phyloP scores from a whole-genome alignment of 2,329 filamentous ascomycete genomes.

The Aureobasidium sp. region DNA sequence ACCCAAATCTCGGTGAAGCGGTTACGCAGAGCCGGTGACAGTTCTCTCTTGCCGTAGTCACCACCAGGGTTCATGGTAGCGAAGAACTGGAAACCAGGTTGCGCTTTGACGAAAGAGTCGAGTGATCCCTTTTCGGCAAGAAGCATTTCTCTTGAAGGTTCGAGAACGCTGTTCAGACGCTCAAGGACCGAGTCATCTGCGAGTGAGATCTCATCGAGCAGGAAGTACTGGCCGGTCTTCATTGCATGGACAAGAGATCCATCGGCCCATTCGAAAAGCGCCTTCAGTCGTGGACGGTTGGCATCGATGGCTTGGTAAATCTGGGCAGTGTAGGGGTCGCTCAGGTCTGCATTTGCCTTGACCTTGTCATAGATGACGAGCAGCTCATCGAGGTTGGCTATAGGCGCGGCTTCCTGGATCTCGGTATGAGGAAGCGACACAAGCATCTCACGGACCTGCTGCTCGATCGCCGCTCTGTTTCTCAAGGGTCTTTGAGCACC shows the following conservation, averaged over 20 bases:
- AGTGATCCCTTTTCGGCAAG: constrained; percentile 89
- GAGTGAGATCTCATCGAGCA: constrained; percentile 95
- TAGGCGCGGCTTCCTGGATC: constrained; percentile 20
- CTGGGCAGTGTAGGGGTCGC: constrained; percentile 16
- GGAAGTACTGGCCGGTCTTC: constrained; percentile 81
- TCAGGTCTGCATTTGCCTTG: constrained; percentile 33
- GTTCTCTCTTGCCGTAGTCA: constrained; percentile 95
- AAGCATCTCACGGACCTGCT: constrained; percentile 59
- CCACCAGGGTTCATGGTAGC: constrained; percentile 99
- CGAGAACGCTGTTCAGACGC: constrained; percentile 90
- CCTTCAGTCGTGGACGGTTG: constrained; percentile 61
- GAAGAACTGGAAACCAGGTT: constrained; percentile 83
- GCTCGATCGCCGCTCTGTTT: constrained; percentile 68
- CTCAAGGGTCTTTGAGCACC: constrained; percentile 88
- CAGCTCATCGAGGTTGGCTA: constrained; percentile 47
- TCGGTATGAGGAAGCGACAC: constrained; percentile 26
- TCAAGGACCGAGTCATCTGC: constrained; percentile 97
- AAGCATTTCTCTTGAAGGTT: constrained; percentile 76
- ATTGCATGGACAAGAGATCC: constrained; percentile 91
- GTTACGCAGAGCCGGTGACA: constrained; percentile 90
- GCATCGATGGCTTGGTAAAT: constrained; percentile 31
- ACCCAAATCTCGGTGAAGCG: constrained; percentile 99
- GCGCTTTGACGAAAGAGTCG: constrained; percentile 70
- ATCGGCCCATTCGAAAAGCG: constrained; percentile 93
- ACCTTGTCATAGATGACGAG: constrained; percentile 50